A percentile compares a stretch with the other conserved stretches of the same genome.
Evolutionary conservation across 2,329 filamentous ascomycete species (phyloP).

Genomic region (Bipolaris cookei): DNA sequence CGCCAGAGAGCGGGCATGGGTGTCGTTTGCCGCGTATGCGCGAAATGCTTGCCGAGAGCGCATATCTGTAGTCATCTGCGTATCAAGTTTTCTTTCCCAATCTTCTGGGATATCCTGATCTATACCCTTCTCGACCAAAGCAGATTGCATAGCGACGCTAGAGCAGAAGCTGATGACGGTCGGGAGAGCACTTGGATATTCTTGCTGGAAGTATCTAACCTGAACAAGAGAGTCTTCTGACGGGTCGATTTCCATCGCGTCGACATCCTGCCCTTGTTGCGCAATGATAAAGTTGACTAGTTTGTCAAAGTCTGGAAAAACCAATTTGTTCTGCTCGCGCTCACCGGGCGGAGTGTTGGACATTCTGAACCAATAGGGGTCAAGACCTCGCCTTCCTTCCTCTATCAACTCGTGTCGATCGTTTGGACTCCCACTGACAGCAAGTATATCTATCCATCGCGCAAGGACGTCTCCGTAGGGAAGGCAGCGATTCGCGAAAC

Average conservation of each 20-base stretch:
- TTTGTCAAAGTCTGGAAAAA: constrained; percentile 53
- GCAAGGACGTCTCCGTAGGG: constrained; percentile 78
- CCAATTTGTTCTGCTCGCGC: constrained; percentile 26
- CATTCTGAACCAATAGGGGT: constrained; percentile 75
- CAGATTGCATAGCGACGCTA: constrained; percentile 65
- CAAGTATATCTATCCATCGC: constrained; percentile 88
- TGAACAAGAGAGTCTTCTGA: constrained; percentile 33
- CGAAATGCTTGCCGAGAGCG: constrained; percentile 66
- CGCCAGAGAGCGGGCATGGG: constrained; percentile 48
- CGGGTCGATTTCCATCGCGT: constrained; percentile 43
- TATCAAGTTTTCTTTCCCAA: constrained; percentile 83
- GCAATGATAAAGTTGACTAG: constrained; percentile 56
- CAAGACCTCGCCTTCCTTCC: constrained; percentile 86
- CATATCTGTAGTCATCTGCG: constrained; percentile 72
- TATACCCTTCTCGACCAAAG: constrained; percentile 55
- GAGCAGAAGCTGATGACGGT: constrained; percentile 74
- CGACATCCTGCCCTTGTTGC: constrained; percentile 42
- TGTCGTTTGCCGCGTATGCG: constrained; percentile 51
- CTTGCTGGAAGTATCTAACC: constrained; percentile 42
- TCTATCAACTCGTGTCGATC: constrained; percentile 85
- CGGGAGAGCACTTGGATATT: constrained; percentile 63
- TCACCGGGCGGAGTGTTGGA: constrained; percentile 55
- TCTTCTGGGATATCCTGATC: constrained; percentile 70
- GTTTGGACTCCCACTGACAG: constrained; percentile 68
- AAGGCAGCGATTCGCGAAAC: constrained; percentile 89